phyloP scores from a whole-genome alignment of 768 basidiomycete species.

The Termitomyces heimii region DNA sequence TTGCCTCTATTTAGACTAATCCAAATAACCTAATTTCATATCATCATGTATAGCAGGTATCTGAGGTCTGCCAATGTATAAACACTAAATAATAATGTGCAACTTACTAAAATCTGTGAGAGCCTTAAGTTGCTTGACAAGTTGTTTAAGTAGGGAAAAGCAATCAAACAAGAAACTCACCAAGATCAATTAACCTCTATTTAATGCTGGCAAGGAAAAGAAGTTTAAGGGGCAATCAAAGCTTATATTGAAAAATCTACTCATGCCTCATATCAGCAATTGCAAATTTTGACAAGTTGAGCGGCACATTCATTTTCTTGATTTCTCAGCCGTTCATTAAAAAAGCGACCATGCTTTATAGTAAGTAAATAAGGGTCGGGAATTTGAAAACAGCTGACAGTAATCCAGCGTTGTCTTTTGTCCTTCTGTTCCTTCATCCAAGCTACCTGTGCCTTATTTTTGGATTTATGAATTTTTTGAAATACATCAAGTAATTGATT shows the following conservation, averaged over 20 bases:
- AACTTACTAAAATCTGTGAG: slow-evolving; percentile 2
- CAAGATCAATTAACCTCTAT: not conserved
- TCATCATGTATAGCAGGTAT: too few relatives aligned
- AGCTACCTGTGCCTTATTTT: not conserved
- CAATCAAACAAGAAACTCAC: not conserved
- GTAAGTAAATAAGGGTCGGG: not conserved
- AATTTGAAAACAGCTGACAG: not conserved
- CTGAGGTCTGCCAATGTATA: too few relatives aligned
- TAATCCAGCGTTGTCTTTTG: not conserved
- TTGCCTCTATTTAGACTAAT: too few relatives aligned
- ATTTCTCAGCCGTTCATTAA: not conserved
- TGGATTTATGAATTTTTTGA: not conserved
- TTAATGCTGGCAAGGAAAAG: not conserved
- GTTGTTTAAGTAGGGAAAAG: not conserved
- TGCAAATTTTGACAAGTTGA: not conserved
- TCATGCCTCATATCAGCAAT: not conserved
- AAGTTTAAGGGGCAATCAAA: not conserved
- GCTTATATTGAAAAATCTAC: too few relatives aligned
- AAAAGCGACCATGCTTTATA: not conserved
- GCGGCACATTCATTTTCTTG: not conserved
- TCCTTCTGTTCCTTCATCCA: not conserved
- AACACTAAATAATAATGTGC: not conserved
- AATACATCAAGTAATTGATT: not conserved
- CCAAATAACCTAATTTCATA: too few relatives aligned
- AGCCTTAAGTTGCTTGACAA: not conserved